Base-by-base conservation (phyloP, 1,284 basidiomycete species). In the Heterobasidion parviporum region DNA sequence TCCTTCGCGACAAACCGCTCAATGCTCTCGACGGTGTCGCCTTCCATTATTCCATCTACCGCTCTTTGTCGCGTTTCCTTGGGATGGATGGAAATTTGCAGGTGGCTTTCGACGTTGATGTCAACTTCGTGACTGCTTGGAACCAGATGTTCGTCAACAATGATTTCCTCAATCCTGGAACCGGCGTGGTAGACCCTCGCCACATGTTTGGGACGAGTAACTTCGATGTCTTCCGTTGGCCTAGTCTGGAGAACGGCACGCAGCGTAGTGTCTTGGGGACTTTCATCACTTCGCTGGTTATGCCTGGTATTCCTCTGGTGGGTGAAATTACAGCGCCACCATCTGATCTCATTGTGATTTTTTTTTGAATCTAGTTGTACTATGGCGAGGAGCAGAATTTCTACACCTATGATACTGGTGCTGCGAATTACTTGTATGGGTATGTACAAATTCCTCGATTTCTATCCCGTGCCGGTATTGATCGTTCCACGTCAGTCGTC, bases 181-280 rank as follows among this genome's bases (percentile, higher is more conserved):
- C 76, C 0, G 84, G 84, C 58, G 18, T 66, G 5, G 71, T 92
- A 45, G 93, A 96, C 67, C 92, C 93, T 1, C 76, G 80, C 57
- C 93, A 96, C 71, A 84, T 94, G 87, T 94, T 80, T 66, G 93
- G 93, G 48, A 85, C 87, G 15, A 89, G 87, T 65, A 96, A 96
- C 68, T 94, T 94, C 72, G 93, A 96, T 74, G 81, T 95, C 14
- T 95, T 89, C 77, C 81, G 93, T 58, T 96, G 93, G 93, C 91
- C 91, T 2, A 84, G 86, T 70, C 68, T 95, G 64, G 80, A 86
- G 61, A 90, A 92, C 64, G 93, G 93, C 16, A 88, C 85, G 0
- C 81, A 89, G 62, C 81, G 80, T 61, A 85, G 85, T 60, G 85
- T 80, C 6, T 68, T 94, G 50, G 92, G 79, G 2, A 82, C 85